Base-by-base conservation (phyloP, 2,329 filamentous ascomycete species). In the Triangularia verruculosa region DNA sequence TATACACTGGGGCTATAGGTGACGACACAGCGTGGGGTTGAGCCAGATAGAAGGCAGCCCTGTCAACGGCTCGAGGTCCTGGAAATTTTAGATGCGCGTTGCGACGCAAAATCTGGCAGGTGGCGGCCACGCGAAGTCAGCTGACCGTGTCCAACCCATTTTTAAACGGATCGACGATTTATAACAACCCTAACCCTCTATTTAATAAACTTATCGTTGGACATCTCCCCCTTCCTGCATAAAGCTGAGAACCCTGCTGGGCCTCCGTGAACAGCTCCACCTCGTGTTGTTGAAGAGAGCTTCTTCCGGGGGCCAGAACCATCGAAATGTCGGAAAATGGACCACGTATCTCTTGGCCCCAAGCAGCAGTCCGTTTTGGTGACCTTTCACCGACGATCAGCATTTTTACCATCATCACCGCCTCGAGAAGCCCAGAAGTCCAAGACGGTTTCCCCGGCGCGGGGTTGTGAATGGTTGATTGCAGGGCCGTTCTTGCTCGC, bases 71-170 rank as follows among this genome's bases (percentile, higher is more conserved):
- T 39, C 6, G 15, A 39, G 11, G 34, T 39, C 13, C 34, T 15
- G 57, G 39, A 64, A 61, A 64, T 61, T n/a, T 59, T 53, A n/a
- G 52, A 58, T 47, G 58, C 64, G 63, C 63, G 51, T 59, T 34
- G 32, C 43, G 25, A n/a, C 20, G 3, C 22, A 51, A 28, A 57
- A 53, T 3, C n/a, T 13, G 43, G 51, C n/a, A 39, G 51, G 32
- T 15, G 55, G 52, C 58, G 34, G 15, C 25, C 61, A 67, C 67
- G 65, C 67, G 65, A 47, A 51, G 39, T 68, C 67, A 68, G 63
- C 58, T 68, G 67, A 67, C 51, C 51, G n/a, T 32, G 22, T 20
- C 20, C 28, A 15, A 28, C 9, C 9, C 4, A 13, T 7, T 39
- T 13, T 39, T 56, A 12, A 13, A 20, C 3, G 9, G 25, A 12